These are phyloP conservation scores for Podaxis carcinomalis DNA, from an alignment of 768 basidiomycete genomes.

Conservation along the genomic window DNA sequence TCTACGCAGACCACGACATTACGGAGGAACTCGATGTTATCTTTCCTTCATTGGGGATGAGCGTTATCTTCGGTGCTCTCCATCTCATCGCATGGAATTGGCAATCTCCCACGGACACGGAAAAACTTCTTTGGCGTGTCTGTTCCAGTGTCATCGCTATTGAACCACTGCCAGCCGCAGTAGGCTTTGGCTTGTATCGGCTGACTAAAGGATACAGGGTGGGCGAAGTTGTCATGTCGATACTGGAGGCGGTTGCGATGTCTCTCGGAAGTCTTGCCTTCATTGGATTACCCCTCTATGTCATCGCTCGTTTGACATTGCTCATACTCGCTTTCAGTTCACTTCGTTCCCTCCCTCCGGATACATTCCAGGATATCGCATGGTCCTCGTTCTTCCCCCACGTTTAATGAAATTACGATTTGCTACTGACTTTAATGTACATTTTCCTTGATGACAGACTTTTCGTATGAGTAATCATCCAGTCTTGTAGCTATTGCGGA, in stretches of 20 bases:
- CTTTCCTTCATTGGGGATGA: background rate
- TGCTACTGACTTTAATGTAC: background rate
- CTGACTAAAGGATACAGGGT: background rate
- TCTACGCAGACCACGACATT: background rate
- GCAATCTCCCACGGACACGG: background rate
- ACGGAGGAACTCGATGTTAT: background rate
- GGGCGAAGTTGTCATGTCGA: background rate
- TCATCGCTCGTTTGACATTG: slow-evolving; percentile 6
- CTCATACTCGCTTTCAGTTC: slow-evolving; percentile 10
- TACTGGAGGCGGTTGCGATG: background rate
- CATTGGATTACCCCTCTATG: slow-evolving; percentile 4
- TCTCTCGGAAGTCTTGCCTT: slow-evolving; percentile 6
- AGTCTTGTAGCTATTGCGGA: background rate
- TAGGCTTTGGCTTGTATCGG: background rate
- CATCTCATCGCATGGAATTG: background rate
- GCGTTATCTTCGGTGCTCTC: background rate
- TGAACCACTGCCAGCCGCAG: background rate
- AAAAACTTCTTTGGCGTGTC: background rate
- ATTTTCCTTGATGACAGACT: background rate
- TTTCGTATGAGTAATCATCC: background rate
- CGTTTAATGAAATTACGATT: background rate
- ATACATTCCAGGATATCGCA: slow-evolving; percentile 1
- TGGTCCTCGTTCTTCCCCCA: slow-evolving; percentile 12
- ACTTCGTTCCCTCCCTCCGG: background rate
- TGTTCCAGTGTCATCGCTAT: background rate